These are phyloP conservation scores for Cyberlindnera meyerae DNA, from an alignment of 805 yeast species.

Conservation along the genomic window DNA sequence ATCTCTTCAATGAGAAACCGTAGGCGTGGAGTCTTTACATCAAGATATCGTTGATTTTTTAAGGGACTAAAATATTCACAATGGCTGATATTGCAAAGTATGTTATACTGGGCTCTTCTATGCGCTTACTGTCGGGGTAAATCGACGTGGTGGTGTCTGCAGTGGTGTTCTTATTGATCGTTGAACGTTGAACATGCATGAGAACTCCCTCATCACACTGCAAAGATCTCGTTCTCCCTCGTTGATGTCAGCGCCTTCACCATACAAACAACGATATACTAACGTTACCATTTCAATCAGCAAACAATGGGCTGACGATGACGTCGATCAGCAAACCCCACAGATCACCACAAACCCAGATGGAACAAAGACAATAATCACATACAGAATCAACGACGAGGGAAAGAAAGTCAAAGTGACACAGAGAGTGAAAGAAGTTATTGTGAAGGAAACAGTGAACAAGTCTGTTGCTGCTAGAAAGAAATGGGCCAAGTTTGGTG, in stretches of 20 bases:
- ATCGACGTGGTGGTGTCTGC: no score
- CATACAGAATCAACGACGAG: conserved; percentile 66
- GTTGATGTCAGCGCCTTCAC: neutral
- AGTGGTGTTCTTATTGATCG: no score
- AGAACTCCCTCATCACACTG: no score
- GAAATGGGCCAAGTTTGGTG: conserved; percentile 86
- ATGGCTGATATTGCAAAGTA: conserved; percentile 1
- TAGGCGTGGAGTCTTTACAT: neutral
- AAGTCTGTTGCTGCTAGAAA: conserved; percentile 83
- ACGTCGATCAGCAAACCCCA: conserved; percentile 61
- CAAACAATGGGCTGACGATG: conserved; percentile 35
- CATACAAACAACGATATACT: neutral
- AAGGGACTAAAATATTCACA: neutral
- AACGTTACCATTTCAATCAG: neutral
- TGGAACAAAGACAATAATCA: conserved; percentile 84
- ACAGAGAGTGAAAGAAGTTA: conserved; percentile 74
- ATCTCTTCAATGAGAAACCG: conserved; percentile 1
- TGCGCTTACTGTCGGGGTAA: no score
- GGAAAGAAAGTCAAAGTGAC: conserved; percentile 86
- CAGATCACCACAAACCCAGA: conserved; percentile 74
- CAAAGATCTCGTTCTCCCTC: no score
- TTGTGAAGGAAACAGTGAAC: conserved; percentile 76
- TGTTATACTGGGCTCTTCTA: no score
- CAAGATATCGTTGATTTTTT: neutral
- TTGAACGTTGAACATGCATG: no score